A percentile compares a stretch with the other conserved stretches of the same genome.
Evolutionary conservation across 139 green algal genomes (phyloP).

Genomic region (Zygnema circumcarinatum): DNA sequence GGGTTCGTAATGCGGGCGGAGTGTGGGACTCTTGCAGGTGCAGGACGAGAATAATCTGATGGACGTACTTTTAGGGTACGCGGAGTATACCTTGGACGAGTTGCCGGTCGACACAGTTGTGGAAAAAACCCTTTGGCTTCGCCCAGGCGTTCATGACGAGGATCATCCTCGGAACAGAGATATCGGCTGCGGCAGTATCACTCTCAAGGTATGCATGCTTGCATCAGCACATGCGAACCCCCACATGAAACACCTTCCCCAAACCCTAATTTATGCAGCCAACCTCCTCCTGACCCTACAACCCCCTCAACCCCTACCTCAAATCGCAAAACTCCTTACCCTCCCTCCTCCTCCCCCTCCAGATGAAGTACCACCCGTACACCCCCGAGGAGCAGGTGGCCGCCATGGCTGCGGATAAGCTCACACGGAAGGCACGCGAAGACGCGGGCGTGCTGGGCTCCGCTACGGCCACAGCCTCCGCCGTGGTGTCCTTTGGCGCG

Average conservation of each 20-base stretch:
- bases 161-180: neutral
- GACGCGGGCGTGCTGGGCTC: neutral
- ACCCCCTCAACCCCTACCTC: neutral
- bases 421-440: neutral
- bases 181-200: neutral
- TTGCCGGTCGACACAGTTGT: neutral
- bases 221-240: no score
- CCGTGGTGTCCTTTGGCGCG: no score
- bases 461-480: neutral
- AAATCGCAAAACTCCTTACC: neutral
- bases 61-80: neutral
- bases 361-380: slow-evolving; percentile 30
- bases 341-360: neutral
- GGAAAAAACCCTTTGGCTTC: neutral
- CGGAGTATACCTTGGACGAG: neutral
- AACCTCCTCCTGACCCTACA: neutral
- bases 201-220: neutral
- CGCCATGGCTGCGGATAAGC: neutral
- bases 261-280: no score
- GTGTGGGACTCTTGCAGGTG: neutral
- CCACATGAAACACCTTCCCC: no score
- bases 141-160: neutral
- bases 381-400: neutral
- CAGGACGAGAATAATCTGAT: neutral
- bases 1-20: neutral